Conservation (phyloP, 345 rosid species). For the Raphanus sativus region DNA sequence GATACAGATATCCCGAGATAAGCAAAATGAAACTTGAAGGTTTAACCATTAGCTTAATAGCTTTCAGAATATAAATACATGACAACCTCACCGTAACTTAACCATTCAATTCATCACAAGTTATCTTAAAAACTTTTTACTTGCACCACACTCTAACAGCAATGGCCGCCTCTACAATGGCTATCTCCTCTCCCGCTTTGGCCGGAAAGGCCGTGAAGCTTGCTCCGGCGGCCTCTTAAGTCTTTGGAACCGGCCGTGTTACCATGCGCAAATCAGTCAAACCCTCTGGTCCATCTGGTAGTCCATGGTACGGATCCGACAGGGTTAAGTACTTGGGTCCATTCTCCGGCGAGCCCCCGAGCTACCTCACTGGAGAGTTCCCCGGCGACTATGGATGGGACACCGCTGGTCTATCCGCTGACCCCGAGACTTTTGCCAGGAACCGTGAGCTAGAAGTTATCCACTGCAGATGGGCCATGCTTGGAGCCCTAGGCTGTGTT, state of each 20-base stretch:
- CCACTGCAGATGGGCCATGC: conserved; percentile 82
- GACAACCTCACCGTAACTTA: conserved; percentile 2
- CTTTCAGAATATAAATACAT: conserved; percentile 7
- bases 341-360: conserved; percentile 74
- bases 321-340: conserved; percentile 85
- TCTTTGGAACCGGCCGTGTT: conserved; percentile 36
- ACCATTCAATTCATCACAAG: conserved; percentile 7
- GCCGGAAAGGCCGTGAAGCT: conserved; percentile 41
- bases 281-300: conserved; percentile 45
- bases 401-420: conserved; percentile 82
- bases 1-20: not conserved
- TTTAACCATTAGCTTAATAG: not conserved
- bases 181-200: conserved; percentile 38
- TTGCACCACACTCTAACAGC: conserved; percentile 21
- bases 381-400: conserved; percentile 50
- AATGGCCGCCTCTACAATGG: conserved; percentile 43
- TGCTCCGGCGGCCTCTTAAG: conserved; percentile 10
- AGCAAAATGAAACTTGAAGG: not conserved
- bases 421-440: conserved; percentile 82
- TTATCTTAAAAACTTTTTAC: conserved; percentile 5
- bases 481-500: conserved; percentile 74
- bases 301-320: conserved; percentile 69
- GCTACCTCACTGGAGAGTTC: conserved; percentile 77
- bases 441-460: conserved; percentile 91
- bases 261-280: conserved; percentile 40